Evolutionary conservation across 148 eudicot genomes (phyloP).

Genomic region (Camellia sinensis): DNA sequence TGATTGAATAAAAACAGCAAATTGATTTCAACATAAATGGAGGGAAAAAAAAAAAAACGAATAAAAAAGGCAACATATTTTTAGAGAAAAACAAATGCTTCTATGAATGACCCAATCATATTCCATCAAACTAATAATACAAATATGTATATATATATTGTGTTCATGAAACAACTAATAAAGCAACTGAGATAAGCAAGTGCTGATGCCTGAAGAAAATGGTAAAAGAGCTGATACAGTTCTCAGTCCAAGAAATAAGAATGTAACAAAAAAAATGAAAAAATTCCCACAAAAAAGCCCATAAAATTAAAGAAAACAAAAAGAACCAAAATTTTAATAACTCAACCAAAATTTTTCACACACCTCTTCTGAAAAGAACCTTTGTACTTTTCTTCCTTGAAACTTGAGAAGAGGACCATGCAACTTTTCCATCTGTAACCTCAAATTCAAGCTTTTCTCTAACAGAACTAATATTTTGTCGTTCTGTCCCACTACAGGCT

Average conservation of each 20-base stretch:
- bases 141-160: too few relatives aligned
- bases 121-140: not conserved
- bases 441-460: slow-evolving; percentile 9
- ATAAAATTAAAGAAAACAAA: not conserved
- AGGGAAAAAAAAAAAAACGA: not conserved
- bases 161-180: not conserved
- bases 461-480: too few relatives aligned
- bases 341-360: not conserved
- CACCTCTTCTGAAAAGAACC: slow-evolving; percentile 74
- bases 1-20: not conserved
- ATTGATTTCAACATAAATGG: not conserved
- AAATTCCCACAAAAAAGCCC: not conserved
- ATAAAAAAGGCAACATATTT: not conserved
- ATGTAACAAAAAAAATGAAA: too few relatives aligned
- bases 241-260: not conserved
- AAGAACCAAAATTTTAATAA: not conserved
- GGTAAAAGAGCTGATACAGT: not conserved
- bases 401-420: slow-evolving; percentile 43
- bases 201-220: not conserved
- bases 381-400: slow-evolving; percentile 79
- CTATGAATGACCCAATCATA: not conserved
- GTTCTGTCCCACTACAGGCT: too few relatives aligned
- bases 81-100: not conserved
- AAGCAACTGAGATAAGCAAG: not conserved
- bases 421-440: slow-evolving; percentile 37